Conservation (phyloP, 2,329 filamentous ascomycete species). For the Cladosporium sp. region DNA sequence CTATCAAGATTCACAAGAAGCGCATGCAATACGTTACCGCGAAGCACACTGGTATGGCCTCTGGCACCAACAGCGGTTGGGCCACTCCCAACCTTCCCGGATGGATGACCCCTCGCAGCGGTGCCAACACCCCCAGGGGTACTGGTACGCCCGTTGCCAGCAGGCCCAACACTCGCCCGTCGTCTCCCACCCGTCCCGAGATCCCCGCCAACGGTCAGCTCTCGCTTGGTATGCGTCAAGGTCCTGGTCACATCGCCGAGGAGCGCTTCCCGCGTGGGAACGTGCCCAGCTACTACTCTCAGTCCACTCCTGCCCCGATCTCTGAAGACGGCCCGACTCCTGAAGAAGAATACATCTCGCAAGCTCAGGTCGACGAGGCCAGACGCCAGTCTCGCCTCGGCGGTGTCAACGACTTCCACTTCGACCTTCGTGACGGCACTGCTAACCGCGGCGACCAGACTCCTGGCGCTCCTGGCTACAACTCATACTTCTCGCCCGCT, state of each 20-base stretch:
- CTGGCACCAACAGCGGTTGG: constrained; percentile 26
- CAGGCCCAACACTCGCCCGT: constrained; percentile 26
- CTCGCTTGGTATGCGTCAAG: constrained; percentile 26
- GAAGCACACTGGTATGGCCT: constrained; percentile 9
- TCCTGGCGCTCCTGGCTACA: constrained; percentile 5
- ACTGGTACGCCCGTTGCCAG: constrained; percentile 30
- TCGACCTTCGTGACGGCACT: constrained; percentile 26
- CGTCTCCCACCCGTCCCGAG: constrained; percentile 27
- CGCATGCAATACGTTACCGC: constrained; percentile 22
- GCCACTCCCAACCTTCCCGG: constrained; percentile 29
- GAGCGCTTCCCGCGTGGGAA: constrained; percentile 3
- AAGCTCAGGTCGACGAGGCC: constrained; percentile 26
- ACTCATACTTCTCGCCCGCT: constrained; percentile 20
- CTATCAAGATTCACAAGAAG: constrained; percentile 53
- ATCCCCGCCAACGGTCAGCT: constrained; percentile 20
- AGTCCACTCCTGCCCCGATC: not conserved
- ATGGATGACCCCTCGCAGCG: constrained; percentile 36
- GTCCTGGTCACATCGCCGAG: constrained; percentile 22
- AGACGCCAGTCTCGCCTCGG: constrained; percentile 25
- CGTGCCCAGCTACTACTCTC: constrained; percentile 11
- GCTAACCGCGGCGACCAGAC: constrained; percentile 6
- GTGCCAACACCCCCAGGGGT: constrained; percentile 38
- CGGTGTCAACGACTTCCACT: constrained; percentile 23
- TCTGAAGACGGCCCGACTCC: not conserved
- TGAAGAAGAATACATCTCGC: constrained; percentile 30